These are phyloP conservation scores for Flammula alnicola DNA, from an alignment of 1,284 basidiomycete genomes.

Conservation along the genomic window DNA sequence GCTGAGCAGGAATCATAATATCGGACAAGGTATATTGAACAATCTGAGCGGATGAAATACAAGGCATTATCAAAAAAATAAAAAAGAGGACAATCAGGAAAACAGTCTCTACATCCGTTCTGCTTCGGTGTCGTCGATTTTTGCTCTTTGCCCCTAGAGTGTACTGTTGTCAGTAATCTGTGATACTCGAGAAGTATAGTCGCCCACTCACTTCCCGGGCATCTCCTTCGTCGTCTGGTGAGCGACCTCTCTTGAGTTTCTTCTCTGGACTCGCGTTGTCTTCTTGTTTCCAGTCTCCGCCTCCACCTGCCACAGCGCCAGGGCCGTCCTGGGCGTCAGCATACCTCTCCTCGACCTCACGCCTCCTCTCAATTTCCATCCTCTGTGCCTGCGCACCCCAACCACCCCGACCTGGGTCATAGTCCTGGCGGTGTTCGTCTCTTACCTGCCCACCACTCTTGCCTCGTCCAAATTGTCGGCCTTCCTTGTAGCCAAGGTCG, in stretches of 20 bases:
- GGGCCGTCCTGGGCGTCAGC: constrained; percentile 81
- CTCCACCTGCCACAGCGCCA: constrained; percentile 83
- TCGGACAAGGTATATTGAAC: constrained; percentile 15
- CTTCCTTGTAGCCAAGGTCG: constrained; percentile 97
- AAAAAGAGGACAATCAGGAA: constrained; percentile 12
- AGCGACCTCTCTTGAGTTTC: constrained; percentile 66
- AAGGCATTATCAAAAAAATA: constrained; percentile 20
- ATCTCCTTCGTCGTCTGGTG: constrained; percentile 68
- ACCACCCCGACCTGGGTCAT: constrained; percentile 93
- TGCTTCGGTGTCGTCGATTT: constrained; percentile 63
- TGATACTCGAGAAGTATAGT: neutral
- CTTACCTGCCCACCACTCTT: constrained; percentile 96
- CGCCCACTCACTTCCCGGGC: constrained; percentile 53
- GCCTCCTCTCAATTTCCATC: constrained; percentile 76
- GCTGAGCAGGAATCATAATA: too few species aligned
- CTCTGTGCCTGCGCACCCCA: constrained; percentile 93
- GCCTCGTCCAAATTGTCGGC: constrained; percentile 95
- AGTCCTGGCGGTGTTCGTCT: constrained; percentile 97
- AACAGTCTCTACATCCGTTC: constrained; percentile 60
- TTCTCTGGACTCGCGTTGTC: constrained; percentile 42
- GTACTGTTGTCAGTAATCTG: constrained; percentile 4
- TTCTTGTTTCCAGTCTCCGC: constrained; percentile 79
- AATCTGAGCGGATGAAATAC: constrained; percentile 23
- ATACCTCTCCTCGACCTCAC: constrained; percentile 90
- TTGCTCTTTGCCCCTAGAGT: constrained; percentile 53